Evolutionary conservation across 177 flowering plant species (phyloP).

Genomic region (Vitis hybrid): DNA sequence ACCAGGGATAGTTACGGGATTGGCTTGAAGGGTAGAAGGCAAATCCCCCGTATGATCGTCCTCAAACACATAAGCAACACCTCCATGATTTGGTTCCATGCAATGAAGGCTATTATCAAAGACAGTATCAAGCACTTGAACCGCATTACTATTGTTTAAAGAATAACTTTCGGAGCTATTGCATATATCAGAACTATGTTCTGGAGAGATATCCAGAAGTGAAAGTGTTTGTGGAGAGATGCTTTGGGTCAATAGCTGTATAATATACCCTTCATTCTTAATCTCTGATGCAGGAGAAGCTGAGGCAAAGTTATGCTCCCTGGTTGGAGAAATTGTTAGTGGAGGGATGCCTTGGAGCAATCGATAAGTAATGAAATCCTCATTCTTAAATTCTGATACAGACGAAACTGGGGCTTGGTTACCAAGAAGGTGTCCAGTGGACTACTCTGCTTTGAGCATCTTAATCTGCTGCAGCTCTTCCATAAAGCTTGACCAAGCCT

Average conservation of each 20-base stretch:
- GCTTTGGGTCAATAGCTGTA: too few species aligned
- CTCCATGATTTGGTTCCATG: conserved; percentile 7
- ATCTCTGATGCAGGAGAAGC: too few species aligned
- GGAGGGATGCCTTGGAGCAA: background rate
- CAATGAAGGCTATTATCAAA: conserved; percentile 2
- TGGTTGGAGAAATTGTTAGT: conserved; percentile 1
- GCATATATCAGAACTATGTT: conserved; percentile 7
- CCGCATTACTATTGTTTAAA: conserved; percentile 8
- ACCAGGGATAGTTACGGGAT: background rate
- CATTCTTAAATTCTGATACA: conserved; percentile 7
- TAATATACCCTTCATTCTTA: too few species aligned
- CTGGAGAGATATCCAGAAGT: background rate
- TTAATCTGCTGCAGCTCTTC: too few species aligned
- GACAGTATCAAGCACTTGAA: conserved; percentile 15
- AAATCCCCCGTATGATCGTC: conserved; percentile 11
- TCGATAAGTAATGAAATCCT: background rate
- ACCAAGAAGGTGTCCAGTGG: background rate
- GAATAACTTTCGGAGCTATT: conserved; percentile 9
- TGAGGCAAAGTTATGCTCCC: background rate
- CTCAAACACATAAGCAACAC: conserved; percentile 13
- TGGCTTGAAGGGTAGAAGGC: conserved; percentile 8
- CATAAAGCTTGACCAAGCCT: too few species aligned
- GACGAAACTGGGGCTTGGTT: conserved; percentile 8
- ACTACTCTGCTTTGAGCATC: too few species aligned
- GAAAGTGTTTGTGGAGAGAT: conserved; percentile 3